Percentiles rank a stretch among this genome's conserved stretches.
phyloP scores from a whole-genome alignment of 345 rosid species.

The Brassica cretica region DNA sequence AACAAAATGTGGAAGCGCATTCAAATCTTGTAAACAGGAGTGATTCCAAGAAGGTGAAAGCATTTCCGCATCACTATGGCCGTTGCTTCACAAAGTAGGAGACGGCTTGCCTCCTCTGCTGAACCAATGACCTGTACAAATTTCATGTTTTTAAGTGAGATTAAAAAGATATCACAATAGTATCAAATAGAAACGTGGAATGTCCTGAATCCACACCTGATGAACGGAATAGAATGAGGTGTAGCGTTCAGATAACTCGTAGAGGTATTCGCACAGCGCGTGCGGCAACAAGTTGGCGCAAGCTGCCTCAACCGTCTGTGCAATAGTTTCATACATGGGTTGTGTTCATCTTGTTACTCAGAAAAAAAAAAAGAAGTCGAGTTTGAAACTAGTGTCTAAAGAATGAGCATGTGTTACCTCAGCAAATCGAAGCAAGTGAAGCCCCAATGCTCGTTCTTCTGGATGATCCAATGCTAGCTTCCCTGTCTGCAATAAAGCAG shows the following conservation, averaged over 20 bases:
- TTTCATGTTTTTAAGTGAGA: constrained; percentile 17
- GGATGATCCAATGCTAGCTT: constrained; percentile 54
- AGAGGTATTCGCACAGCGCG: constrained; percentile 79
- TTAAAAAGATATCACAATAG: constrained; percentile 55
- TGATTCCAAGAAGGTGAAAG: constrained; percentile 81
- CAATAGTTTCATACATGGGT: constrained; percentile 16
- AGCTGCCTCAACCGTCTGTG: constrained; percentile 91
- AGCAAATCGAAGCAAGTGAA: constrained; percentile 82
- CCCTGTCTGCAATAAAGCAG: constrained; percentile 51
- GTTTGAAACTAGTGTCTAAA: not conserved
- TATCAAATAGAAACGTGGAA: not conserved
- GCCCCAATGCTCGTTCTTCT: constrained; percentile 75
- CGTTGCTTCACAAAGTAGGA: constrained; percentile 84
- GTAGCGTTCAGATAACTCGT: constrained; percentile 66
- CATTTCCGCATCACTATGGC: constrained; percentile 90
- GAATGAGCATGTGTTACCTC: constrained; percentile 54
- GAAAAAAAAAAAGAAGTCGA: constrained; percentile 34
- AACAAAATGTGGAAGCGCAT: not conserved
- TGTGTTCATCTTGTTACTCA: not conserved
- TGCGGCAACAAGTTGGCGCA: constrained; percentile 71
- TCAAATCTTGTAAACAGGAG: constrained; percentile 84
- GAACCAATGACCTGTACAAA: constrained; percentile 73
- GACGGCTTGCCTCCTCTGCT: constrained; percentile 76
- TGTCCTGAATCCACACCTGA: constrained; percentile 33
- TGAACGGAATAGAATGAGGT: constrained; percentile 69